Base-by-base conservation (phyloP, 2,329 filamentous ascomycete species). In the Aspergillus japonicus region DNA sequence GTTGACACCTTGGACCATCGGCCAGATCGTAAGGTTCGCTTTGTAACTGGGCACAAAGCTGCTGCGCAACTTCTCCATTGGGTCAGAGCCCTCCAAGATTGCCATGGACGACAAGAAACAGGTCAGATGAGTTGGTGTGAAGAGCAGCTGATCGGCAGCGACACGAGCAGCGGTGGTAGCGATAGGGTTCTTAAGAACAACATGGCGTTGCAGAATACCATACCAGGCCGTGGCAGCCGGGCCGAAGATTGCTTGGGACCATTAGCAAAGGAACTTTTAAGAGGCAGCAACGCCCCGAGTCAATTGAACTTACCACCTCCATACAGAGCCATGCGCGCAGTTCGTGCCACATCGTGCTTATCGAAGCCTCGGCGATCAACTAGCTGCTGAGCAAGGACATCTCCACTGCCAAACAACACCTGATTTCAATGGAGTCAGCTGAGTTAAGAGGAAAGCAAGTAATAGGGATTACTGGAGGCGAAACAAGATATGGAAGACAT, bases 21-120 rank as follows among this genome's bases (percentile, higher is more conserved):
- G 93, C 93, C 93, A 97, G 58, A 97, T 77, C 80, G 91, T 85
- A 83, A 91, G 92, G 80, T 96, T 97, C 74, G 91, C 89, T 74
- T 84, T 84, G 70, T 96, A 84, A 33, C 90, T 90, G 12, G 85
- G 82, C 66, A 78, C 76, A 78, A 92, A 97, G 61, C 85, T 89
- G 69, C 83, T 86, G 61, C 85, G 78, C 57, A 95, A 81, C 78
- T 94, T 93, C 70, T 92, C 85, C 68, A 80, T 76, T 0, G 86
- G 85, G 65, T 82, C 80, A 8, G 71, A 77, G 16, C 91, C 91
- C 77, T 96, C 91, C 76, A 95, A 82, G 61, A 89, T 83, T 16
- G 92, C 91, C 92, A 96, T 96, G 72, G 85, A 89, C 66, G 85
- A 85, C 63, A 97, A 81, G 82, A 97, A 97, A 62, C 89, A 80